Percentiles rank a stretch among this genome's conserved stretches.
phyloP scores from a whole-genome alignment of 371 early-diverging fungal species.

The Amoeboradix gromovi region DNA sequence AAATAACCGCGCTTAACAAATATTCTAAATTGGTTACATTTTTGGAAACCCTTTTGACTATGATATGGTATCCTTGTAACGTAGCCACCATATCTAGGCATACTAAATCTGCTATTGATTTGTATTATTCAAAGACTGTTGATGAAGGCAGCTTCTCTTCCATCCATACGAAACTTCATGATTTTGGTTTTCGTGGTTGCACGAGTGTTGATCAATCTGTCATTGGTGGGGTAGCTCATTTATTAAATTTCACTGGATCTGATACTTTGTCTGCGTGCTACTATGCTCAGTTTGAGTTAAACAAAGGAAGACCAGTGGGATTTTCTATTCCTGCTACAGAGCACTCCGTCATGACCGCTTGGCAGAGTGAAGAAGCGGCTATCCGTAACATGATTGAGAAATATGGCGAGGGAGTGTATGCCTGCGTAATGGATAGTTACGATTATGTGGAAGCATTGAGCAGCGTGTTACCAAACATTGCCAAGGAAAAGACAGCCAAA shows the following conservation, averaged over 20 bases:
- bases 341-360: slow-evolving; percentile 56
- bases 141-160: slow-evolving; percentile 18
- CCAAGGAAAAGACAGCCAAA: slow-evolving; percentile 18
- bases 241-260: slow-evolving; percentile 42
- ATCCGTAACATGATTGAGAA: slow-evolving; percentile 21
- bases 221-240: slow-evolving; percentile 43
- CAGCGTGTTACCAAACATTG: slow-evolving; percentile 32
- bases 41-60: slow-evolving; percentile 42
- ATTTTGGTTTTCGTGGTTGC: slow-evolving; percentile 63
- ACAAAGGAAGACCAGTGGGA: slow-evolving; percentile 32
- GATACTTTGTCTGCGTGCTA: slow-evolving; percentile 44
- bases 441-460: slow-evolving; percentile 33
- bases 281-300: slow-evolving; percentile 37
- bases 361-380: slow-evolving; percentile 30
- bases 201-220: slow-evolving; percentile 51
- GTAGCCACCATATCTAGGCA: slow-evolving; percentile 48
- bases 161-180: slow-evolving; percentile 34
- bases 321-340: slow-evolving; percentile 55
- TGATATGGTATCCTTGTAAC: slow-evolving; percentile 52
- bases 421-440: slow-evolving; percentile 44
- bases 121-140: slow-evolving; percentile 24
- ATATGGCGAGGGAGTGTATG: slow-evolving; percentile 35
- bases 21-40: slow-evolving; percentile 44
- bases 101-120: slow-evolving; percentile 20
- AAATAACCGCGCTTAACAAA: slow-evolving; percentile 33